Evolutionary conservation across 1,284 basidiomycete genomes (phyloP).

Genomic region (Rhizoctonia solani): DNA sequence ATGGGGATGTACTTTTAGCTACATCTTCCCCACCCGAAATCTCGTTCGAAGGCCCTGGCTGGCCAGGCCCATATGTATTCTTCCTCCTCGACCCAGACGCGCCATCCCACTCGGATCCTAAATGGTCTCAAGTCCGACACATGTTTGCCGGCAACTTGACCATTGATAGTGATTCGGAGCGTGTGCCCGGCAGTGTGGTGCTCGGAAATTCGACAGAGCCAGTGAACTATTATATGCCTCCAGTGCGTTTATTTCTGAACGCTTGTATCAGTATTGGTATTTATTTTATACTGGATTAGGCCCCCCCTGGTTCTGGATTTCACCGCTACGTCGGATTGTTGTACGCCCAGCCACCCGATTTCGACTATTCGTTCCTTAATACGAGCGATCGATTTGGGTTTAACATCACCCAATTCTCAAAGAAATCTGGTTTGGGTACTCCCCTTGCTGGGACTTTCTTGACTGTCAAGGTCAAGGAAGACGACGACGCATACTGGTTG

Average conservation of each 20-base stretch:
- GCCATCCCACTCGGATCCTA: slow-evolving; percentile 8
- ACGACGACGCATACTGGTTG: slow-evolving; percentile 8
- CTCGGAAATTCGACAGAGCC: slow-evolving; percentile 8
- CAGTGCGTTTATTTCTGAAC: neutral
- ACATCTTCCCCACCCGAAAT: slow-evolving; percentile 13
- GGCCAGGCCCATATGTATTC: slow-evolving; percentile 27
- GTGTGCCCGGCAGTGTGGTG: slow-evolving; percentile 3
- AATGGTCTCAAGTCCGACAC: slow-evolving; percentile 26
- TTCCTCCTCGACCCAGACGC: slow-evolving; percentile 34
- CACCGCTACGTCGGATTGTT: slow-evolving; percentile 26
- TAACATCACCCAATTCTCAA: slow-evolving; percentile 21
- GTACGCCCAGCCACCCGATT: slow-evolving; percentile 22
- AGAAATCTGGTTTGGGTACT: slow-evolving; percentile 21
- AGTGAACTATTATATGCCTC: slow-evolving; percentile 21
- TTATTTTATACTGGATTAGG: neutral
- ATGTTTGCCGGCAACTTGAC: slow-evolving; percentile 27
- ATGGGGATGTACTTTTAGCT: neutral
- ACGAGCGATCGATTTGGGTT: slow-evolving; percentile 1
- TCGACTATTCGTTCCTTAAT: slow-evolving; percentile 23
- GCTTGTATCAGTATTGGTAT: neutral
- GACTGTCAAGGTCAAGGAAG: slow-evolving; percentile 24
- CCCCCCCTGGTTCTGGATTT: slow-evolving; percentile 11
- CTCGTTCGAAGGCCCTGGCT: slow-evolving; percentile 23
- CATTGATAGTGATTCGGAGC: neutral
- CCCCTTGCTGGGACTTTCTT: slow-evolving; percentile 32